phyloP scores from a whole-genome alignment of 371 early-diverging fungal species.

The Zopfochytrium polystomum region DNA sequence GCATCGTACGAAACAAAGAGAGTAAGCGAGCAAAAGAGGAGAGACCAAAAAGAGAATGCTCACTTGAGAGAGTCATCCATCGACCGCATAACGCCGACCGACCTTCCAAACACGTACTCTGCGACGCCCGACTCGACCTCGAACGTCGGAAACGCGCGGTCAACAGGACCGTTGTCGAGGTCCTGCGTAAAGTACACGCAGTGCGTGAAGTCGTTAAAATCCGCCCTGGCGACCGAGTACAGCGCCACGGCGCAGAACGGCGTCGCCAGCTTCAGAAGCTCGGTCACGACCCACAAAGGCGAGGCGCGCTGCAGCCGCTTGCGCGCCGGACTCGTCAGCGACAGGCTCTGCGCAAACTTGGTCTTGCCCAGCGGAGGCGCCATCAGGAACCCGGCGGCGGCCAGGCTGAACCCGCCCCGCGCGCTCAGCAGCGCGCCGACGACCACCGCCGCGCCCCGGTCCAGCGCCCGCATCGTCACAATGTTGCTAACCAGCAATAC shows the following conservation, averaged over 20 bases:
- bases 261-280: conserved; percentile 15
- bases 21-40: too few relatives aligned
- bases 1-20: too few relatives aligned
- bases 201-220: conserved; percentile 5
- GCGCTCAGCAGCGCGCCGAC: conserved; percentile 7
- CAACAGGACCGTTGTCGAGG: conserved; percentile 6
- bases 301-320: conserved; percentile 6
- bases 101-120: conserved; percentile 31
- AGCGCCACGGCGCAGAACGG: conserved; percentile 16
- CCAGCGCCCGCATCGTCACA: conserved; percentile 20
- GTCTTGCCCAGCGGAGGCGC: conserved; percentile 6
- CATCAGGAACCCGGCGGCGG: conserved; percentile 16
- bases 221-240: conserved; percentile 4
- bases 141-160: conserved; percentile 23
- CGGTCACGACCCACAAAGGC: conserved; percentile 15
- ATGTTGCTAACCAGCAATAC: conserved; percentile 23
- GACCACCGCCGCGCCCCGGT: conserved; percentile 6
- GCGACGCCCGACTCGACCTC: conserved; percentile 23
- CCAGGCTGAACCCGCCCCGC: conserved; percentile 17
- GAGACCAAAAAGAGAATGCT: too few relatives aligned
- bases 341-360: conserved; percentile 13
- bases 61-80: conserved; percentile 22
- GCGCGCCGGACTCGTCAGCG: conserved; percentile 9
- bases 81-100: conserved; percentile 29
- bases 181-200: conserved; percentile 14